Conservation (phyloP, 768 basidiomycete species). For the Macrolepiota fuliginosa region DNA sequence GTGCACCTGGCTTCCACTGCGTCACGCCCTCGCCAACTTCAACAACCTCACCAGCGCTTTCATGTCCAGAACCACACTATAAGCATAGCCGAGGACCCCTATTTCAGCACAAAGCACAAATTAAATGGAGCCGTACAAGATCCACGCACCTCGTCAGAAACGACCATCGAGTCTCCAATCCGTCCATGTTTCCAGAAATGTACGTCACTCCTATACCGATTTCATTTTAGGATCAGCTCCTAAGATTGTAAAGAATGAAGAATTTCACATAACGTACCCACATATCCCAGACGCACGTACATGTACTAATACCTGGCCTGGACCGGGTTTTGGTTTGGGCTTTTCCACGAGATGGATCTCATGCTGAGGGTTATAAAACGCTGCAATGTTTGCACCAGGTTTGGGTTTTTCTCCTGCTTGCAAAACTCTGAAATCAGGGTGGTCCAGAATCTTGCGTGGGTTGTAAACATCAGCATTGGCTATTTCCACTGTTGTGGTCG, state of each 20-base stretch:
- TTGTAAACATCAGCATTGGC: constrained; percentile 48
- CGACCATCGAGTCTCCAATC: constrained; percentile 69
- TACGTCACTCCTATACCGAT: constrained; percentile 54
- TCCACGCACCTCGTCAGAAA: constrained; percentile 54
- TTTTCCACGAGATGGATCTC: constrained; percentile 70
- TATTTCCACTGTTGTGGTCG: constrained; percentile 24
- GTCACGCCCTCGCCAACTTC: constrained; percentile 67
- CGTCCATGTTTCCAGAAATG: constrained; percentile 74
- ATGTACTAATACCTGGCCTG: constrained; percentile 64
- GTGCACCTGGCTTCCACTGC: constrained; percentile 56
- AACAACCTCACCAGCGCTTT: constrained; percentile 66
- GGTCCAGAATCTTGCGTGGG: constrained; percentile 54
- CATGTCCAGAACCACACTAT: constrained; percentile 68
- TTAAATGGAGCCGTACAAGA: not conserved
- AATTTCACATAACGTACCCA: constrained; percentile 50
- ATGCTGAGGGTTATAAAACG: constrained; percentile 61
- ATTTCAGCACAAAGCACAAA: not conserved
- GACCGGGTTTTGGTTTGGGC: constrained; percentile 55
- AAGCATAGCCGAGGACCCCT: not conserved
- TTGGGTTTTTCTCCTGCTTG: constrained; percentile 46
- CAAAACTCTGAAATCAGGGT: constrained; percentile 54
- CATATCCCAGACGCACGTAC: constrained; percentile 71
- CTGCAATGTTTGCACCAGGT: constrained; percentile 53
- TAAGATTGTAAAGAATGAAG: not conserved
- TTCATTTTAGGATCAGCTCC: not conserved